Base-by-base conservation (phyloP, 768 basidiomycete genomes). In the Boletus sp. region DNA sequence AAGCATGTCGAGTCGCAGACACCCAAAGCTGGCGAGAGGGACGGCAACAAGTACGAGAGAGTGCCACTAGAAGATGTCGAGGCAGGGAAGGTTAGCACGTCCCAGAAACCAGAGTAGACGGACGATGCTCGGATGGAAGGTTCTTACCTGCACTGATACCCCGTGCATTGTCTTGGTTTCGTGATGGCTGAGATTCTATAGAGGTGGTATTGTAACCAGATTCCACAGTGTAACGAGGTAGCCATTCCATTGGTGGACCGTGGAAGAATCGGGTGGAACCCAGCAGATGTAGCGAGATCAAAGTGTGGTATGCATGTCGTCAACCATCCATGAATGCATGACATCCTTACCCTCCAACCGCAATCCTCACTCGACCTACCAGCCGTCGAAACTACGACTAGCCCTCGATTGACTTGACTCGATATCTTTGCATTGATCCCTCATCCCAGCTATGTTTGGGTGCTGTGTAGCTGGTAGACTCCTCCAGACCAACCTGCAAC, bases 401-500 rank as follows among this genome's bases (percentile, higher is more conserved):
- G 21, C 40, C 17, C 13, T 25, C 33, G 41, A 27, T 27, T 15
- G 55, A 51, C 25, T 41, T 5, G 14, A 35, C 47, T 47, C 5
- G 33, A 49, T 40, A 30, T 47, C 37, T 45, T 29, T 45, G 29
- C 42, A 35, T 29, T 29, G 43, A 56, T 29, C 42, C 29, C 37
- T n/a, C 34, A 9, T 32, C 34, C 43, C 48, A 6, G 41, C 45
- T 6, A 90, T 91, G 88, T 90, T 91, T 63, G 89, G 88, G 17
- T 91, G 88, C 58, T 81, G 83, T 53, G 85, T 90, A 49, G 88
- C 89, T 37, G 88, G 88, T 21, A 84, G 89, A 57, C 78, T 83
- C 27, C 69, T 90, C 10, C 90, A 92, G 71, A 92, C 90, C 39
- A 85, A 92, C 63, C 74, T 91, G 11, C 82, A 83, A 51, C 88